A percentile compares a stretch with the other conserved stretches of the same genome.
phyloP scores from a whole-genome alignment of 345 rosid species.

The Arabis hirsuta region DNA sequence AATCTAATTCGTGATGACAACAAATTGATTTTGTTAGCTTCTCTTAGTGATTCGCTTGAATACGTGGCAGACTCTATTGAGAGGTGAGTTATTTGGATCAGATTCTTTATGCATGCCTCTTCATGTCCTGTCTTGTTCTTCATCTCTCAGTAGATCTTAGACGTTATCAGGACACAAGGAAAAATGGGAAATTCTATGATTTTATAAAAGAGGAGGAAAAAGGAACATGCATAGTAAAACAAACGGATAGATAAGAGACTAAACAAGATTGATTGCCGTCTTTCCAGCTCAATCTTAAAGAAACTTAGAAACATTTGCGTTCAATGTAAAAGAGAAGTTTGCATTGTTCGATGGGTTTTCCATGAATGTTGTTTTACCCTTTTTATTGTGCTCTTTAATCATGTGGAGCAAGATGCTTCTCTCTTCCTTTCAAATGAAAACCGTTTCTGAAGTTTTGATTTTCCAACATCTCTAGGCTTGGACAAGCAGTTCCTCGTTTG shows the following conservation, averaged over 20 bases:
- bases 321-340: slow-evolving; percentile 31
- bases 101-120: slow-evolving; percentile 33
- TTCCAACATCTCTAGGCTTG: slow-evolving; percentile 62
- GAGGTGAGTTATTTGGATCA: slow-evolving; percentile 59
- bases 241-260: slow-evolving; percentile 15
- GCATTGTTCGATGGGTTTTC: slow-evolving; percentile 24
- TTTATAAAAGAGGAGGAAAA: slow-evolving; percentile 17
- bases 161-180: slow-evolving; percentile 22
- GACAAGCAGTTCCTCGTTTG: slow-evolving; percentile 56
- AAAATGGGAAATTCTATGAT: slow-evolving; percentile 8
- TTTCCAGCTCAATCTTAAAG: slow-evolving; percentile 10
- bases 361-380: slow-evolving; percentile 5
- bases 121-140: slow-evolving; percentile 21
- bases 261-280: slow-evolving; percentile 25
- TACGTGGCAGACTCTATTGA: slow-evolving; percentile 97
- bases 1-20: slow-evolving; percentile 92
- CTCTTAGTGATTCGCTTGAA: slow-evolving; percentile 95
- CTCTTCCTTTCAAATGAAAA: slow-evolving; percentile 8
- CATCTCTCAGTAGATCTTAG: slow-evolving; percentile 22
- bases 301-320: slow-evolving; percentile 16
- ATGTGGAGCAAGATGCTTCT: slow-evolving; percentile 15
- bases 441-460: slow-evolving; percentile 25
- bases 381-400: not conserved
- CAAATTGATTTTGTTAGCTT: slow-evolving; percentile 92
- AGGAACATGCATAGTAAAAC: slow-evolving; percentile 1